phyloP scores from a whole-genome alignment of 2,329 filamentous ascomycete genomes.

The Sporothrix schenckii region DNA sequence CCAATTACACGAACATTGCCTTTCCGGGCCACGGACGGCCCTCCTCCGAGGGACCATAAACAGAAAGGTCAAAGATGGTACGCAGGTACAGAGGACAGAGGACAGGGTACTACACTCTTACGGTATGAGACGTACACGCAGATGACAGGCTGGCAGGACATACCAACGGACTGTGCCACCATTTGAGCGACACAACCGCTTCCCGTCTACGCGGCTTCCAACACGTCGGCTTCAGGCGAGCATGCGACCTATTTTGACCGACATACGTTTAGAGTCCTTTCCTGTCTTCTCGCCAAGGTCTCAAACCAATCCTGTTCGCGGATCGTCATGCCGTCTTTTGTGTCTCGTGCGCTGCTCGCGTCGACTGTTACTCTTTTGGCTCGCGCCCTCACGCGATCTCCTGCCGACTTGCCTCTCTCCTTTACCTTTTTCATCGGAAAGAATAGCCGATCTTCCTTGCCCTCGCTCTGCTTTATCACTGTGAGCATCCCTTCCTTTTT shows the following conservation, averaged over 20 bases:
- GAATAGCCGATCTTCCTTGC: background rate
- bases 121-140: no score
- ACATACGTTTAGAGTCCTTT: background rate
- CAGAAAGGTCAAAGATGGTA: background rate
- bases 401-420: background rate
- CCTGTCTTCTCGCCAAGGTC: background rate
- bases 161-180: no score
- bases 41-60: conserved; percentile 8
- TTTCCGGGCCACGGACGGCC: background rate
- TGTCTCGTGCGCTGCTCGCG: background rate
- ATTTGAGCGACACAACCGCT: no score
- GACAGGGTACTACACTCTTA: background rate
- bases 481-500: no score
- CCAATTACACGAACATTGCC: conserved; percentile 5
- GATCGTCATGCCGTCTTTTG: conserved; percentile 14
- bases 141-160: no score
- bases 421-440: background rate
- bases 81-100: no score
- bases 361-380: background rate
- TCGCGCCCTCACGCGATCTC: background rate
- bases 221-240: conserved; percentile 16
- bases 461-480: background rate
- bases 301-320: background rate
- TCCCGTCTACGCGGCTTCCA: background rate
- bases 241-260: background rate